Base-by-base conservation (phyloP, 352 stramenopile genomes). In the Phytophthora parvispora region DNA sequence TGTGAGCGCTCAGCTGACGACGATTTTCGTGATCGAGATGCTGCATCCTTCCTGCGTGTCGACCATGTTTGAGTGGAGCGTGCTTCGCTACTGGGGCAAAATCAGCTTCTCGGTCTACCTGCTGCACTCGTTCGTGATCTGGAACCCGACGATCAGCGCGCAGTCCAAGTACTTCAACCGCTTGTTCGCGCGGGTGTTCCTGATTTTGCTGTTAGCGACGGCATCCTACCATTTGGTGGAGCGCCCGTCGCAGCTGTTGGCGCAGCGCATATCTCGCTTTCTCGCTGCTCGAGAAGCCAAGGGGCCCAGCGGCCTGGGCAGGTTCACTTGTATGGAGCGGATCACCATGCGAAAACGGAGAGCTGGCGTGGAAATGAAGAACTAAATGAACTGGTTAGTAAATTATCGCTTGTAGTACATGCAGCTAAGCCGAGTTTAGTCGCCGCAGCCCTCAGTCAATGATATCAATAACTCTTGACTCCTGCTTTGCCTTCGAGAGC, bases 101-200 rank as follows among this genome's bases (percentile, higher is more conserved):
- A 72, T 87, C 60, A 84, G 78, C 56, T 87, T 77, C 60, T 87
- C 78, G 0, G 74, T 84, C 45, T 86, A 86, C 48, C 40, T 86
- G 53, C 69, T 86, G 10, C 78, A 86, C 63, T 72, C 42, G 51
- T 81, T 81, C 53, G 63, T 84, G n/a, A 60, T 84, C 29, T 79
- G 66, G 67, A 65, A 72, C 38, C 63, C 24, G 20, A 50, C 58
- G 29, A 65, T 66, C 28, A 52, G 42, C 27, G 16, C 22, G 3
- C 70, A 85, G 67, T 31, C 32, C 1, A 75, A 81, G 43, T 68
- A 64, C 18, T 83, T 82, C 36, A 69, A 90, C 52, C 65, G 63
- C 25, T 66, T 86, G 50, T 81, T 82, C 31, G 59, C 71, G 3
- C 38, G 63, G 15, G 72, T 85, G 36, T 68, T 61, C 10, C 64